A percentile compares a stretch with the other conserved stretches of the same genome.
phyloP scores from a whole-genome alignment of 352 stramenopile species.

The Globisporangium nodosum region DNA sequence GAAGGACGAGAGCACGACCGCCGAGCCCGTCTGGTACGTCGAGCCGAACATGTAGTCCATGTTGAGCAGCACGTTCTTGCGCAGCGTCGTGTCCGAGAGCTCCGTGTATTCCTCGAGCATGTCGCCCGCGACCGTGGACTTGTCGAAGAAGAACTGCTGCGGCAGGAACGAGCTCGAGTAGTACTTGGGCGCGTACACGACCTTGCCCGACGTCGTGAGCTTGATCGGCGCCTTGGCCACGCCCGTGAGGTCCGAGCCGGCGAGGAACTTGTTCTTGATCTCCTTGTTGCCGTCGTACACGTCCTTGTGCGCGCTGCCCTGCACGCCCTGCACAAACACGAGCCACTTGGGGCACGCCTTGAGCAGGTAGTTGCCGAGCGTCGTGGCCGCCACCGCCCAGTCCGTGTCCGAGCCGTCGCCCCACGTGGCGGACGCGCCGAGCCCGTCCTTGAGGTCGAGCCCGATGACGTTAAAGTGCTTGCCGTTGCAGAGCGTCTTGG shows the following conservation, averaged over 20 bases:
- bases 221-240: conserved; percentile 45
- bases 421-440: conserved; percentile 64
- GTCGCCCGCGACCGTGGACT: conserved; percentile 31
- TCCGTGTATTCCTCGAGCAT: conserved; percentile 64
- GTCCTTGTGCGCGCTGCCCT: conserved; percentile 67
- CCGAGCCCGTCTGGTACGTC: conserved; percentile 48
- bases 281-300: conserved; percentile 33
- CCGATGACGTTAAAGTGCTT: conserved; percentile 86
- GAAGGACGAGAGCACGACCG: conserved; percentile 78
- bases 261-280: conserved; percentile 65
- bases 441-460: conserved; percentile 74
- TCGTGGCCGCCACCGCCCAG: conserved; percentile 63
- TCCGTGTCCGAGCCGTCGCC: conserved; percentile 72
- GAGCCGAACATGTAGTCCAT: conserved; percentile 83
- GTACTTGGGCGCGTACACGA: conserved; percentile 82
- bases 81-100: conserved; percentile 39
- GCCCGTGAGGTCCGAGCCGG: conserved; percentile 59
- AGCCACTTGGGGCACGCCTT: conserved; percentile 71
- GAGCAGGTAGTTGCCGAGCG: conserved; percentile 61
- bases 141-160: conserved; percentile 64
- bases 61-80: conserved; percentile 58
- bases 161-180: conserved; percentile 61
- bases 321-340: conserved; percentile 66
- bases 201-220: conserved; percentile 55
- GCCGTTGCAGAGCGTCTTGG: conserved; percentile 61